These are phyloP conservation scores for Luvunga scandens DNA, from an alignment of 345 rosid species.

Conservation along the genomic window DNA sequence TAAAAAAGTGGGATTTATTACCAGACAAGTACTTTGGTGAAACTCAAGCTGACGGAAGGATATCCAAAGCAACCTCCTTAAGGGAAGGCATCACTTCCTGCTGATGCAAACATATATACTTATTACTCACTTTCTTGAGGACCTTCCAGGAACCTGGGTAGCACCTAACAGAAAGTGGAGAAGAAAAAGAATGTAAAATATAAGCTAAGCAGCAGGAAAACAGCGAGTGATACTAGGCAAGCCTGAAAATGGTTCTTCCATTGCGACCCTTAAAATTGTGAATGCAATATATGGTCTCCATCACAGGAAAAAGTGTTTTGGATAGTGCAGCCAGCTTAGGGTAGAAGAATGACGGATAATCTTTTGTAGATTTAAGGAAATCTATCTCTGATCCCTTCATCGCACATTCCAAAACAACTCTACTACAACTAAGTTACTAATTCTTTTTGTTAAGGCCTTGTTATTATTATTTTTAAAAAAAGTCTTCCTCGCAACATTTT, in stretches of 20 bases:
- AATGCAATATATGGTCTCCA: slow-evolving; percentile 87
- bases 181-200: too few relatives aligned
- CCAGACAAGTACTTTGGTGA: not conserved
- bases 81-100: slow-evolving; percentile 67
- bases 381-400: too few relatives aligned
- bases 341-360: slow-evolving; percentile 46
- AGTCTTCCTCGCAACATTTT: too few relatives aligned
- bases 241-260: slow-evolving; percentile 94
- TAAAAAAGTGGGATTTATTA: not conserved
- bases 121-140: too few relatives aligned
- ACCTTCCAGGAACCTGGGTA: too few relatives aligned
- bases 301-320: slow-evolving; percentile 64
- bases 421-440: too few relatives aligned
- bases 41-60: slow-evolving; percentile 68
- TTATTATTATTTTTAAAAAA: too few relatives aligned
- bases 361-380: too few relatives aligned
- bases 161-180: slow-evolving; percentile 23
- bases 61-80: slow-evolving; percentile 82
- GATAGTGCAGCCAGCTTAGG: slow-evolving; percentile 84
- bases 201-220: too few relatives aligned
- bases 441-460: too few relatives aligned
- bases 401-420: too few relatives aligned
- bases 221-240: not conserved
- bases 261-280: slow-evolving; percentile 88
- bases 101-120: too few relatives aligned